Conservation (phyloP, 768 basidiomycete genomes). For the Suillus brevipes region DNA sequence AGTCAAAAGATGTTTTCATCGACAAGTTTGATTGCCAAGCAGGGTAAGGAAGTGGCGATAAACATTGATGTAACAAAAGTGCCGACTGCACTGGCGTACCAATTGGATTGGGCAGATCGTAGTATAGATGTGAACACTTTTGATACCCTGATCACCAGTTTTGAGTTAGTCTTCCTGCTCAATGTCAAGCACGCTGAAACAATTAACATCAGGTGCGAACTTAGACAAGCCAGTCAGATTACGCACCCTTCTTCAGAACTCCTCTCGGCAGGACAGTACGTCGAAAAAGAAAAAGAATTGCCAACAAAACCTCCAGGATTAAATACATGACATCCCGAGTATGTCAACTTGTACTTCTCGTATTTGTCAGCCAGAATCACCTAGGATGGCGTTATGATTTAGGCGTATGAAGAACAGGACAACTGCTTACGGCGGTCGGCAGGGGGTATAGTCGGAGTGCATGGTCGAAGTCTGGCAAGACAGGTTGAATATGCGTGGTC, state of each 20-base stretch:
- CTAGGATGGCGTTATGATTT: slow-evolving; percentile 39
- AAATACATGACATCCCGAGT: slow-evolving; percentile 98
- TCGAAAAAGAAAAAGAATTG: slow-evolving; percentile 81
- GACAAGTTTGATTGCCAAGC: background rate
- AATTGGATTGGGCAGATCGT: background rate
- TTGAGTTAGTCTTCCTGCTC: slow-evolving; percentile 4
- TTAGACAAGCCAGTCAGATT: slow-evolving; percentile 1
- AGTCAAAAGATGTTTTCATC: background rate
- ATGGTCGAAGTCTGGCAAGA: slow-evolving; percentile 89
- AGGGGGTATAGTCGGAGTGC: slow-evolving; percentile 89
- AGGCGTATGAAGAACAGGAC: slow-evolving; percentile 4
- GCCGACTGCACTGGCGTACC: background rate
- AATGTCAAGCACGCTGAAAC: background rate
- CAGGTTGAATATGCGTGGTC: slow-evolving; percentile 81
- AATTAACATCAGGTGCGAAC: background rate
- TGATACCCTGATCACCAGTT: background rate
- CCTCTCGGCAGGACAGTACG: slow-evolving; percentile 82
- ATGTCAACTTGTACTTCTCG: slow-evolving; percentile 93
- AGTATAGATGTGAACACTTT: background rate
- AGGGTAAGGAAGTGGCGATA: background rate
- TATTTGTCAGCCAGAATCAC: slow-evolving; percentile 95
- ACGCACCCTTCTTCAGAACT: slow-evolving; percentile 84
- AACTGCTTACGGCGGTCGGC: slow-evolving; percentile 77
- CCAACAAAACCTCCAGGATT: slow-evolving; percentile 94
- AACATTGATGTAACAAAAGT: background rate